A percentile compares a stretch with the other conserved stretches of the same genome.
Conservation (phyloP, 1,139 yeast genomes). For the Taiozyma sp. region DNA sequence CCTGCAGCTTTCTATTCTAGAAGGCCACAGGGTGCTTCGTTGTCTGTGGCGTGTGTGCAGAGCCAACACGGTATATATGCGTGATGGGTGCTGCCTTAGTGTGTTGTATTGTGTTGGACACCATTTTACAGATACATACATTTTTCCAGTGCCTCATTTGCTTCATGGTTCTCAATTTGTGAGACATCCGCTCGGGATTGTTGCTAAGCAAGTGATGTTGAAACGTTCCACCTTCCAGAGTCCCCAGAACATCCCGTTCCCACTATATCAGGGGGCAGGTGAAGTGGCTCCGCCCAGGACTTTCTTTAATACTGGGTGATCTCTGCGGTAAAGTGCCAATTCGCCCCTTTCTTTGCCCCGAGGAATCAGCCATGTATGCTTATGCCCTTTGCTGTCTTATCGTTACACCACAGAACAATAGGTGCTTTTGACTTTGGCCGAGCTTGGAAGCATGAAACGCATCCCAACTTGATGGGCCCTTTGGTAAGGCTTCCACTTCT, state of each 20-base stretch:
- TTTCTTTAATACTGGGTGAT: not conserved
- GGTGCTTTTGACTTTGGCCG: not conserved
- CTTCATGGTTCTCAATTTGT: not conserved
- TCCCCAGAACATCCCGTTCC: not conserved
- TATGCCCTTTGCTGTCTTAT: not conserved
- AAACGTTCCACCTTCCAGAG: not conserved
- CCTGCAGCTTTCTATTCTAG: not conserved
- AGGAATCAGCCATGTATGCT: not conserved
- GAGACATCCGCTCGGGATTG: not conserved
- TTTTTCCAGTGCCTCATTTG: not conserved
- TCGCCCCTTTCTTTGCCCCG: not conserved
- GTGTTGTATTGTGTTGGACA: too few species aligned
- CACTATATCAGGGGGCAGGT: not conserved
- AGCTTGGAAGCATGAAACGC: too few species aligned
- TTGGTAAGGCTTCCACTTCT: too few species aligned
- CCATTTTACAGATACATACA: not conserved
- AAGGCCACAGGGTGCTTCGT: not conserved
- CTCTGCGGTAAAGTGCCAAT: not conserved
- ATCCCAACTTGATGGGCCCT: too few species aligned
- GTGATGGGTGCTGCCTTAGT: too few species aligned
- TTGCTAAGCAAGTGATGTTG: not conserved
- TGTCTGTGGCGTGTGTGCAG: not conserved
- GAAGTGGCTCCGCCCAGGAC: not conserved
- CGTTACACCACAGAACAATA: not conserved
- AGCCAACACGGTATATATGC: too few species aligned